Evolutionary conservation across 78 protist genomes (phyloP), one percentile per base, ranked within the genome.

Genomic region (Dictyostelium citrinum): DNA sequence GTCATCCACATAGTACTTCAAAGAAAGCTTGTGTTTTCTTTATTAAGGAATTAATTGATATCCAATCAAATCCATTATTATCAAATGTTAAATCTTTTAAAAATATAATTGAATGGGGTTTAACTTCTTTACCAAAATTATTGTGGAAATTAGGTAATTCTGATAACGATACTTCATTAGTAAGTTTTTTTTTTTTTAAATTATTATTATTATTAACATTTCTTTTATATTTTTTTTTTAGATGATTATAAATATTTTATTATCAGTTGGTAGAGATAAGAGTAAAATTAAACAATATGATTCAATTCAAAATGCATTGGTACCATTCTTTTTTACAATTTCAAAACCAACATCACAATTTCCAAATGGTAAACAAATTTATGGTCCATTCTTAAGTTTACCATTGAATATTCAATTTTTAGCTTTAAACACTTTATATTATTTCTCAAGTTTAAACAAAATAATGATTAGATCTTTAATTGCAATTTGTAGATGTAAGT

Each of bases 401-500:
- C 93, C 93, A 45, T n/a, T 67, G 4, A 41, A 88, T 33, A 43
- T 88, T 49, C 93, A 88, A 67, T 77, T 45, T 67, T 70, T 77
- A 49, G n/a, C 93, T 46, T n/a, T 88, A 41, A 61, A 79, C 49
- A 29, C 81, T 45, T 43, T 88, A 12, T 88, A 88, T 68, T 88
- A 88, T 67, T 88, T 88, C 43, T 31, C 70, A 39, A 45, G 68
- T n/a, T 61, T 88, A 11, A 78, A 35, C 39, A 64, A 77, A 41
- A 64, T 78, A 22, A 88, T 68, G 70, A 88, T 88, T n/a, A 78
- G 93, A 68, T 58, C 93, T 31, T 41, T 88, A 61, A 88, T 88
- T 88, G 93, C 93, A 41, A 46, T 88, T 79, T 88, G 82, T 51
- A 88, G 77, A 88, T 88, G 91, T 84, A 84, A 39, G 91, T 75